Evolutionary conservation across 2,329 filamentous ascomycete genomes (phyloP).

Genomic region (Shiraia sp.): DNA sequence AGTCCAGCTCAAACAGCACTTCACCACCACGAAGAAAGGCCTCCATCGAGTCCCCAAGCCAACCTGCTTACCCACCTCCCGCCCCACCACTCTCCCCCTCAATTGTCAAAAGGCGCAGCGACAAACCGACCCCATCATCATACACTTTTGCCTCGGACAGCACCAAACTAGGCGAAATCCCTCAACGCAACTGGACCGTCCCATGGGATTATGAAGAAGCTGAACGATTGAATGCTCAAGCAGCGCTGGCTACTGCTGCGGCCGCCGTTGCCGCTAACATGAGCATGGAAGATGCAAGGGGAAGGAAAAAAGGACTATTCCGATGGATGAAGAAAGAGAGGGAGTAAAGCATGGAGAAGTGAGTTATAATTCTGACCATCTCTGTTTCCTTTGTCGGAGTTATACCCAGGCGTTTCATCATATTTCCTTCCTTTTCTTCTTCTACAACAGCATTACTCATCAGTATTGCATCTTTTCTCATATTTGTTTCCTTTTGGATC

Average conservation of each 20-base stretch:
- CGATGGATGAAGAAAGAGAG: conserved; percentile 22
- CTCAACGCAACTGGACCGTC: conserved; percentile 48
- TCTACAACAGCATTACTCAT: not conserved
- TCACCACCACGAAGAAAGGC: conserved; percentile 6
- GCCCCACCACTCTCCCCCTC: conserved; percentile 2
- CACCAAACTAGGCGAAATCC: conserved; percentile 55
- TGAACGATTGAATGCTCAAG: conserved; percentile 47
- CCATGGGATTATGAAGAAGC: conserved; percentile 50
- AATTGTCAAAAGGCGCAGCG: conserved; percentile 30
- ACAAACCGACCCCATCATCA: conserved; percentile 44
- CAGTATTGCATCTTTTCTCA: not conserved
- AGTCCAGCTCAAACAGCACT: conserved; percentile 2
- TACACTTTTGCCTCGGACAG: conserved; percentile 51
- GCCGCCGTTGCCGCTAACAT: conserved; percentile 6
- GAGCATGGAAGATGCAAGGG: conserved; percentile 7
- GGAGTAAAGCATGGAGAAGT: too few relatives aligned
- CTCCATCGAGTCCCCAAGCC: conserved; percentile 8
- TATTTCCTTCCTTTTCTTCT: too few relatives aligned
- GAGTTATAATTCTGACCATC: too few relatives aligned
- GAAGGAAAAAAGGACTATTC: conserved; percentile 26
- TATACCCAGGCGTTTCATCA: too few relatives aligned
- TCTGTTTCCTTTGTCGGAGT: too few relatives aligned
- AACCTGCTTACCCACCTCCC: not conserved
- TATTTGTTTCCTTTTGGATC: not conserved
- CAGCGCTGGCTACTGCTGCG: conserved; percentile 28